Conservation (phyloP, 176 grass and related monocot species). For the Otatea glauca region DNA sequence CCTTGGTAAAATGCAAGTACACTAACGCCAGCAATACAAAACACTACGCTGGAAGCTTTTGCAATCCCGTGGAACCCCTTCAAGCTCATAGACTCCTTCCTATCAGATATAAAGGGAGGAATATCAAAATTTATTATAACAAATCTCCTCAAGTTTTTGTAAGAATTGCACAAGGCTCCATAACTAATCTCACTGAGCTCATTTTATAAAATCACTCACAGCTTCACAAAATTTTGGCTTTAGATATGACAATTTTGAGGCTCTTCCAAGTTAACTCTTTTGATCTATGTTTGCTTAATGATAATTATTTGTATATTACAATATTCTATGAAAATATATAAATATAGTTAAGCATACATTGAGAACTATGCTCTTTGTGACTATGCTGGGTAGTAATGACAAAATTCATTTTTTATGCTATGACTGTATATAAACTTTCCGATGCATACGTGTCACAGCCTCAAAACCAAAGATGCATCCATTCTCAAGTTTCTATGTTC, state of each 20-base stretch:
- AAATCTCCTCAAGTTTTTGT: neutral
- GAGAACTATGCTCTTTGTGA: neutral
- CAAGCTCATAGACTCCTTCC: constrained; percentile 63
- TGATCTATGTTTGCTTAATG: neutral
- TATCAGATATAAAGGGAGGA: constrained; percentile 19
- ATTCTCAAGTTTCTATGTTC: too few species aligned
- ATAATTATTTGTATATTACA: neutral
- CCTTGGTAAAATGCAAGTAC: constrained; percentile 68
- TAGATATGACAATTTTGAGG: neutral
- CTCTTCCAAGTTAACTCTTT: neutral
- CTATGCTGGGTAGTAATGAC: neutral
- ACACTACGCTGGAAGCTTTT: constrained; percentile 42
- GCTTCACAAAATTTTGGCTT: neutral
- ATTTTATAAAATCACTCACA: neutral
- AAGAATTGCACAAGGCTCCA: neutral
- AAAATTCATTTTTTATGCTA: neutral
- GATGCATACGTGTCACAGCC: neutral
- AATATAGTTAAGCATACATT: neutral
- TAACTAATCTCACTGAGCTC: neutral
- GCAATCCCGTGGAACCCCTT: constrained; percentile 53
- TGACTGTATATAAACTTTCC: neutral
- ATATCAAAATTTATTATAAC: neutral
- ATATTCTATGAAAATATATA: neutral
- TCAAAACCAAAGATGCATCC: too few species aligned
- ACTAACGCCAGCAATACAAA: constrained; percentile 43